Base-by-base conservation (phyloP, 169 alveolate species). In the Babesia bigemina region DNA sequence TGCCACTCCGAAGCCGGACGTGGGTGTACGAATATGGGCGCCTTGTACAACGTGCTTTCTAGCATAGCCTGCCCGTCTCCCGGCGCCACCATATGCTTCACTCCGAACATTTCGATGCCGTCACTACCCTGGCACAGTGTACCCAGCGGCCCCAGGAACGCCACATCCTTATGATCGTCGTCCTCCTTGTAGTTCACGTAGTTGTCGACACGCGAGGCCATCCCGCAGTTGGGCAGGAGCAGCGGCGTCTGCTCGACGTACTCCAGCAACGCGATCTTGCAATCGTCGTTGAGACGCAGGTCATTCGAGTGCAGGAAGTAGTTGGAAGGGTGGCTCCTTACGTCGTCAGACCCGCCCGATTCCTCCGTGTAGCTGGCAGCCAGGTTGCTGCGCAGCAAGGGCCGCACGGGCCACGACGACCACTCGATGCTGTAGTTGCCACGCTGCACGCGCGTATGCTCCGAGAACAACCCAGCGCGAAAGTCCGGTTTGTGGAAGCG, bases 191-290 rank as follows among this genome's bases (percentile, higher is more conserved):
- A 72, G 61, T 79, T 59, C 16, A 85, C 86, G 66, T 89, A 92
- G 33, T 88, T 91, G 62, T 76, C 81, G 28, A 92, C 70, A 9
- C 96, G 81, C 2, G 91, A 79, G n/a, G 94, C 92, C 96, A 92
- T 92, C 14, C 96, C 96, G 11, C 86, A 70, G 70, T 91, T 91
- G 61, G 86, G 73, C 58, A 92, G 39, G 44, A 91, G 72, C 47
- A 90, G 86, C 28, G 96, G 96, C 50, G 76, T 76, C 90, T 92
- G 96, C 65, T 92, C 96, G 42, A 91, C 63, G 79, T 91, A 88
- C 72, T 92, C 96, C 53, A 92, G 60, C 28, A 92, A 65, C n/a
- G 92, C 96, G 19, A 92, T 45, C 63, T 92, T 93, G 50, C 92
- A 81, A 65, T 91, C 92, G 59, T 92, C 95, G n/a, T 75, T 59